phyloP scores from a whole-genome alignment of 495 filamentous ascomycete species.

The Neurospora pannonica region DNA sequence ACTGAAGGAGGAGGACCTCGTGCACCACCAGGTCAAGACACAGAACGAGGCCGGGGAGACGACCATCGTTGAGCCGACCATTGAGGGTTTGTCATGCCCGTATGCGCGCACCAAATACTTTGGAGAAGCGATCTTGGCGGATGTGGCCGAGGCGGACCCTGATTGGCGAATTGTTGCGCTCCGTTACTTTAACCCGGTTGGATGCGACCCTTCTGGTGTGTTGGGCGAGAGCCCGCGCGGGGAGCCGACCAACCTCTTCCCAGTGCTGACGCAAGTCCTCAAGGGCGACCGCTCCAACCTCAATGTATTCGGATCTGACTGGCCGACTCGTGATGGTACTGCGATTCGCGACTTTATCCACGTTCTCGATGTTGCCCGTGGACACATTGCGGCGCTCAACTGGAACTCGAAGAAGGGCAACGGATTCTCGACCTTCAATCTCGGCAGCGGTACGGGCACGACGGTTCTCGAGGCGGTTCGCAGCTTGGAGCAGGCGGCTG shows the following conservation, averaged over 20 bases:
- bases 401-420: conserved; percentile 14
- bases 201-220: conserved; percentile 53
- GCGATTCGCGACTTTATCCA: conserved; percentile 67
- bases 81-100: conserved; percentile 51
- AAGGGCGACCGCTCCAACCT: conserved; percentile 43
- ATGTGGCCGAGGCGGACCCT: conserved; percentile 48
- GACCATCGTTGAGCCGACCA: conserved; percentile 4
- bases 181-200: conserved; percentile 61
- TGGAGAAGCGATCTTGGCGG: conserved; percentile 54
- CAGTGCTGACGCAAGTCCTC: conserved; percentile 51
- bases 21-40: conserved; percentile 43
- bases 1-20: conserved; percentile 50
- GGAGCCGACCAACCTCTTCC: conserved; percentile 54
- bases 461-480: conserved; percentile 44
- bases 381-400: conserved; percentile 50
- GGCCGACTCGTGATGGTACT: conserved; percentile 59
- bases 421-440: conserved; percentile 44
- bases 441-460: conserved; percentile 43
- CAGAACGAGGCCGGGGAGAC: not conserved
- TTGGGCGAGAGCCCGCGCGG: conserved; percentile 58
- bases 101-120: conserved; percentile 62
- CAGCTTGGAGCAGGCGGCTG: conserved; percentile 21
- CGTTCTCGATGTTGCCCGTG: conserved; percentile 53
- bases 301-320: conserved; percentile 54
- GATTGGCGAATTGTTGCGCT: conserved; percentile 53